These are phyloP conservation scores for Colletotrichum sp. DNA, from an alignment of 2,329 filamentous ascomycete species.

Conservation along the genomic window DNA sequence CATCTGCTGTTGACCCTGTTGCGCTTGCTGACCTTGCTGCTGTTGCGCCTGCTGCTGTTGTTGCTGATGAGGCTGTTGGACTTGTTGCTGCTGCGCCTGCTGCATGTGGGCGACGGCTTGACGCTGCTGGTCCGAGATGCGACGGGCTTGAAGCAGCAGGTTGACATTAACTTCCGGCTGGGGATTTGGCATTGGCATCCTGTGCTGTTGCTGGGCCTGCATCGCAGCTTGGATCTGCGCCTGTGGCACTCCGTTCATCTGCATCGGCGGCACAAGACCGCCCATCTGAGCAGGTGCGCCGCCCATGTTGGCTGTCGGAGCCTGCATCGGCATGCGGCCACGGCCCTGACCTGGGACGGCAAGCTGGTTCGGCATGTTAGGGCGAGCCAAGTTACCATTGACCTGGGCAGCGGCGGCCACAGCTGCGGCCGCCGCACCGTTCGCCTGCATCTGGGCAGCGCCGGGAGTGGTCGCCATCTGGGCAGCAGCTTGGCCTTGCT, in stretches of 20 bases:
- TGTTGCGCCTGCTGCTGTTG: slow-evolving; percentile 52
- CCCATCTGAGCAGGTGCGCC: slow-evolving; percentile 54
- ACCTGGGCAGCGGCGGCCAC: slow-evolving; percentile 9
- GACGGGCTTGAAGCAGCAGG: slow-evolving; percentile 67
- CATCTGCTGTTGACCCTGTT: slow-evolving; percentile 39
- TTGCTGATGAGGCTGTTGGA: slow-evolving; percentile 55
- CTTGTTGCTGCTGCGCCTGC: slow-evolving; percentile 28
- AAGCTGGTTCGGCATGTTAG: slow-evolving; percentile 49
- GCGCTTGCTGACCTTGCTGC: slow-evolving; percentile 32
- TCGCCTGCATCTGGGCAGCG: slow-evolving; percentile 28
- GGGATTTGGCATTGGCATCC: slow-evolving; percentile 59
- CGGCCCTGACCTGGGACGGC: slow-evolving; percentile 51
- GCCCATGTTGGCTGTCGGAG: slow-evolving; percentile 55
- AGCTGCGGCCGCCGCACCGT: slow-evolving; percentile 21
- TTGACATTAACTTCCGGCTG: slow-evolving; percentile 59
- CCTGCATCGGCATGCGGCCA: slow-evolving; percentile 59
- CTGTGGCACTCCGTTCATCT: slow-evolving; percentile 70
- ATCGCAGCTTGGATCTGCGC: slow-evolving; percentile 70
- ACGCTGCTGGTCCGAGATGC: slow-evolving; percentile 70
- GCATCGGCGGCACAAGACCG: slow-evolving; percentile 57
- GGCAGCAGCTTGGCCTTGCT: slow-evolving; percentile 41
- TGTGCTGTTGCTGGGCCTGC: slow-evolving; percentile 52
- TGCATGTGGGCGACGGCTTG: slow-evolving; percentile 51
- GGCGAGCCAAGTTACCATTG: slow-evolving; percentile 38
- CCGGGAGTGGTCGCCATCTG: slow-evolving; percentile 49